phyloP scores from a whole-genome alignment of 345 rosid genomes.

The Capsella bursapastoris region DNA sequence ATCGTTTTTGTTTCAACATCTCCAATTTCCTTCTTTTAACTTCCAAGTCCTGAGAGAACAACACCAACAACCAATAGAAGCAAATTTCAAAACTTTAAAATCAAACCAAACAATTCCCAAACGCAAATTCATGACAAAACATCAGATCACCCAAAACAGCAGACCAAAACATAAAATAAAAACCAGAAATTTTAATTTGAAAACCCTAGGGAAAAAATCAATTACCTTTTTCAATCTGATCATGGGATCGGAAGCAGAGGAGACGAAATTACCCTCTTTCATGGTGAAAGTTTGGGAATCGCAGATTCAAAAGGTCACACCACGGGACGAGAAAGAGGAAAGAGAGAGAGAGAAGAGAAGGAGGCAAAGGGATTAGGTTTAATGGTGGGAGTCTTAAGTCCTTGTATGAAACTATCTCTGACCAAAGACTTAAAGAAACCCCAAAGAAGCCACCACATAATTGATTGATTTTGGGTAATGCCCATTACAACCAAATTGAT shows the following conservation, averaged over 20 bases:
- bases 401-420: conserved; percentile 70
- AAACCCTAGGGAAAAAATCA: conserved; percentile 32
- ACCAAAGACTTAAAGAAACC: conserved; percentile 76
- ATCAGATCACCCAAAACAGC: conserved; percentile 30
- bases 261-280: conserved; percentile 52
- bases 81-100: conserved; percentile 14
- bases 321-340: conserved; percentile 1
- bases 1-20: conserved; percentile 60
- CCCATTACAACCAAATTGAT: conserved; percentile 27
- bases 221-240: conserved; percentile 55
- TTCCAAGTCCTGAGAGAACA: conserved; percentile 68
- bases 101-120: conserved; percentile 9
- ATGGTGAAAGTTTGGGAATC: conserved; percentile 29
- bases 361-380: conserved; percentile 56
- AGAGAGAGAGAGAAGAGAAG: conserved; percentile 25
- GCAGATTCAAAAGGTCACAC: conserved; percentile 2
- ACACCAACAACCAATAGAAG: neutral
- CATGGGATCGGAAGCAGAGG: conserved; percentile 50
- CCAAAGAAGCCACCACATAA: conserved; percentile 85
- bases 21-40: conserved; percentile 55
- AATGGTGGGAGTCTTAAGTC: conserved; percentile 56
- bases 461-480: conserved; percentile 37
- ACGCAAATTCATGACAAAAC: conserved; percentile 26
- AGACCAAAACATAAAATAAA: conserved; percentile 41
- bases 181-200: conserved; percentile 8